A percentile compares a stretch with the other conserved stretches of the same genome.
phyloP scores from a whole-genome alignment of 305 asterid species.

The Ajuga reptans region DNA sequence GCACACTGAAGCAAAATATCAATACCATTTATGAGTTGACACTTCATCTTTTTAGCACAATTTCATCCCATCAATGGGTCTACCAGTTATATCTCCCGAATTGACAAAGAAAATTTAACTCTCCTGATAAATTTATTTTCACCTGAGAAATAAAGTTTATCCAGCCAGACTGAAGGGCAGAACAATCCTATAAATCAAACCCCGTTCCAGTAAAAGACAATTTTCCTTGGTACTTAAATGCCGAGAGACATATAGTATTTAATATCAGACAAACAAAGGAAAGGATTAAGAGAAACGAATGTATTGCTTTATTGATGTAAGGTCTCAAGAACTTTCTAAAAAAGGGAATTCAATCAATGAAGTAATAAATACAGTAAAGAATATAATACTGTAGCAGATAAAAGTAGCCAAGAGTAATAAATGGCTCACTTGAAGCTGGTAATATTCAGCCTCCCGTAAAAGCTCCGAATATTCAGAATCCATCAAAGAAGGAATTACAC shows the following conservation, averaged over 20 bases:
- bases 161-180: slow-evolving; percentile 14
- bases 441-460: slow-evolving; percentile 80
- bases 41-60: too few species aligned
- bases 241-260: background rate
- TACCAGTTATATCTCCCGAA: background rate
- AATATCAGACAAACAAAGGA: background rate
- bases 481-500: slow-evolving; percentile 59
- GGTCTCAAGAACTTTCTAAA: slow-evolving; percentile 5
- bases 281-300: background rate
- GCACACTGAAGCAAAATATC: background rate
- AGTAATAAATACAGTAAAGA: background rate
- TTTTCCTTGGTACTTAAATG: background rate
- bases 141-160: background rate
- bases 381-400: background rate
- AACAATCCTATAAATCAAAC: slow-evolving; percentile 15
- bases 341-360: slow-evolving; percentile 6
- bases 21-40: background rate
- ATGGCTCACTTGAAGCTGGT: slow-evolving; percentile 73
- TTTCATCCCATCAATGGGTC: background rate
- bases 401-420: slow-evolving; percentile 8
- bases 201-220: background rate
- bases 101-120: background rate
- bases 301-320: slow-evolving; percentile 10
- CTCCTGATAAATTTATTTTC: background rate
- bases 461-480: slow-evolving; percentile 67